phyloP scores from a whole-genome alignment of 495 filamentous ascomycete genomes.

The Annulohypoxylon nitens region DNA sequence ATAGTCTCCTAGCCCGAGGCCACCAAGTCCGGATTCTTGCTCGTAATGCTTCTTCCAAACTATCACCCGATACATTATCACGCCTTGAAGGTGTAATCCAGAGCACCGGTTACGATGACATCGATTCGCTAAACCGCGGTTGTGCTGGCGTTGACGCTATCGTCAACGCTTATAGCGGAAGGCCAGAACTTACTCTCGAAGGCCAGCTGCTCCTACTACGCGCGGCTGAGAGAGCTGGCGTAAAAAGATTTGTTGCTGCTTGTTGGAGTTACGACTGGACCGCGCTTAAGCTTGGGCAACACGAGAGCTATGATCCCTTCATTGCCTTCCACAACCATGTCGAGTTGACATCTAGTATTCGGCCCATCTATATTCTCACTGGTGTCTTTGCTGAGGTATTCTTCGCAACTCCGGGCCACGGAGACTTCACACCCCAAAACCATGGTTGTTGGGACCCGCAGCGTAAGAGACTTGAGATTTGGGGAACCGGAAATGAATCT shows the following conservation, averaged over 20 bases:
- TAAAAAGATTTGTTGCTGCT: conserved; percentile 42
- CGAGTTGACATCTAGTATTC: conserved; percentile 32
- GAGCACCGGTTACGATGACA: conserved; percentile 41
- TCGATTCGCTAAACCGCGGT: conserved; percentile 41
- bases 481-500: conserved; percentile 37
- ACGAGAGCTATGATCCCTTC: conserved; percentile 45
- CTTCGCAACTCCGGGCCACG: conserved; percentile 33
- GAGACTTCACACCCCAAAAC: conserved; percentile 24
- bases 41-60: conserved; percentile 31
- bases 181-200: conserved; percentile 46
- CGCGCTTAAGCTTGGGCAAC: conserved; percentile 31
- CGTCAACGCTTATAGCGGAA: conserved; percentile 41
- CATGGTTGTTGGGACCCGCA: conserved; percentile 31
- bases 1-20: conserved; percentile 28
- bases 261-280: conserved; percentile 48
- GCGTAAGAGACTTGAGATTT: conserved; percentile 36
- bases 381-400: conserved; percentile 44
- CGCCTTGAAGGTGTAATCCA: conserved; percentile 41
- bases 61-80: conserved; percentile 16
- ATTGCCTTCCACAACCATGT: conserved; percentile 41
- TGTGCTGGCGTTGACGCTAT: conserved; percentile 48
- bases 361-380: conserved; percentile 43
- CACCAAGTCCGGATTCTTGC: conserved; percentile 42
- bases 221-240: conserved; percentile 47
- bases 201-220: conserved; percentile 52